Conservation (phyloP, 495 filamentous ascomycete species). For the Tetracladium marchalianum region DNA sequence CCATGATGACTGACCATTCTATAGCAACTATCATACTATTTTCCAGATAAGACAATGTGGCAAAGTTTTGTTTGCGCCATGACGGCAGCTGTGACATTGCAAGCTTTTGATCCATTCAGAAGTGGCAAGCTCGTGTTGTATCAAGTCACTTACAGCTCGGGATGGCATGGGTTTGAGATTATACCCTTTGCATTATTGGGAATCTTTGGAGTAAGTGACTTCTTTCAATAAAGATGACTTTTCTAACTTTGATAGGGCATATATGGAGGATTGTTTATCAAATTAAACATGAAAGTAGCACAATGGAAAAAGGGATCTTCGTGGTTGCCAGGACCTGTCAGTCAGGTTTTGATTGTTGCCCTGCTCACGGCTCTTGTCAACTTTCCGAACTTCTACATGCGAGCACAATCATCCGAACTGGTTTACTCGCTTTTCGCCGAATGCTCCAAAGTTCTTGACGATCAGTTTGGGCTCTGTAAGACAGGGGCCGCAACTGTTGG, state of each 20-base stretch:
- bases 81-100: constrained; percentile 88
- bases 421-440: constrained; percentile 90
- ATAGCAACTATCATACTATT: constrained; percentile 89
- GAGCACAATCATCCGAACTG: constrained; percentile 80
- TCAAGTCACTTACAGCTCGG: constrained; percentile 85
- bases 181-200: constrained; percentile 82
- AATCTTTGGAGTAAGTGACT: constrained; percentile 52
- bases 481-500: constrained; percentile 58
- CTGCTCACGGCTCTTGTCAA: constrained; percentile 79
- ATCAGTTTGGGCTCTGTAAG: constrained; percentile 81
- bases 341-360: constrained; percentile 67
- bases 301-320: constrained; percentile 61
- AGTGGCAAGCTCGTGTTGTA: constrained; percentile 95
- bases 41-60: constrained; percentile 99
- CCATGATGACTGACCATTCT: background rate
- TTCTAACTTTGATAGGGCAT: constrained; percentile 40
- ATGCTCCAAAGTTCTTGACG: constrained; percentile 66
- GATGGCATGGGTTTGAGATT: constrained; percentile 94
- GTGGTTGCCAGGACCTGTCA: constrained; percentile 54
- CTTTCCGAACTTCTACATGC: constrained; percentile 92
- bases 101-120: constrained; percentile 88
- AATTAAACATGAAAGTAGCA: constrained; percentile 80
- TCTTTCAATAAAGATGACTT: background rate
- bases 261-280: constrained; percentile 92
- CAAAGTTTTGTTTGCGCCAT: constrained; percentile 98